Conservation (phyloP, 108 stramenopile genomes). For the Stephanodiscus triporus region DNA sequence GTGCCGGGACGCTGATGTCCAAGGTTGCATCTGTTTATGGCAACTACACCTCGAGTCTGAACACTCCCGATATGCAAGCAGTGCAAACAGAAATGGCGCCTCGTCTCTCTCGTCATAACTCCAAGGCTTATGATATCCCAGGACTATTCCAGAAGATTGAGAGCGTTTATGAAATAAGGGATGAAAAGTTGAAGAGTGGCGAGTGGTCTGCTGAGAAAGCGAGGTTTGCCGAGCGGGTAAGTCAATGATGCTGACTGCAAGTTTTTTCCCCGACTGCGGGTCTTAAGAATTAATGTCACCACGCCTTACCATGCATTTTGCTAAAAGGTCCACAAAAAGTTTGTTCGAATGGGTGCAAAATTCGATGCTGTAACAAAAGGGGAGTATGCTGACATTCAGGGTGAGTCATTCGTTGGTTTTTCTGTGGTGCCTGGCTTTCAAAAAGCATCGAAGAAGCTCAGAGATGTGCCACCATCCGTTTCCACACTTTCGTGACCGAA, state of each 20-base stretch:
- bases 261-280: no score
- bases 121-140: constrained; percentile 55
- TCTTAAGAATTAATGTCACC: no score
- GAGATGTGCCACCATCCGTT: no score
- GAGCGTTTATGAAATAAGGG: constrained; percentile 43
- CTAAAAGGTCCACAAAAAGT: constrained; percentile 47
- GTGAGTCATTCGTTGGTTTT: constrained; percentile 8
- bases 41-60: constrained; percentile 57
- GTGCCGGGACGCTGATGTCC: constrained; percentile 41
- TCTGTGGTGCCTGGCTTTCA: no score
- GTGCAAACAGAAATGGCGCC: constrained; percentile 68
- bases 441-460: no score
- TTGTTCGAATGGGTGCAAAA: constrained; percentile 67
- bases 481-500: no score
- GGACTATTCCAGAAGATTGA: constrained; percentile 74
- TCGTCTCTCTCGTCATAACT: constrained; percentile 53
- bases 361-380: constrained; percentile 54
- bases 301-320: no score
- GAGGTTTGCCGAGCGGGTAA: constrained; percentile 70
- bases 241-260: no score
- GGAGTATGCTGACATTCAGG: constrained; percentile 67
- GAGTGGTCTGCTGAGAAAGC: constrained; percentile 57
- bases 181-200: constrained; percentile 33
- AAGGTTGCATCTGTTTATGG: constrained; percentile 54
- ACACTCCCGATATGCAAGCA: constrained; percentile 59